These are phyloP conservation scores for Podospora sp. DNA, from an alignment of 495 filamentous ascomycete species.

Conservation along the genomic window DNA sequence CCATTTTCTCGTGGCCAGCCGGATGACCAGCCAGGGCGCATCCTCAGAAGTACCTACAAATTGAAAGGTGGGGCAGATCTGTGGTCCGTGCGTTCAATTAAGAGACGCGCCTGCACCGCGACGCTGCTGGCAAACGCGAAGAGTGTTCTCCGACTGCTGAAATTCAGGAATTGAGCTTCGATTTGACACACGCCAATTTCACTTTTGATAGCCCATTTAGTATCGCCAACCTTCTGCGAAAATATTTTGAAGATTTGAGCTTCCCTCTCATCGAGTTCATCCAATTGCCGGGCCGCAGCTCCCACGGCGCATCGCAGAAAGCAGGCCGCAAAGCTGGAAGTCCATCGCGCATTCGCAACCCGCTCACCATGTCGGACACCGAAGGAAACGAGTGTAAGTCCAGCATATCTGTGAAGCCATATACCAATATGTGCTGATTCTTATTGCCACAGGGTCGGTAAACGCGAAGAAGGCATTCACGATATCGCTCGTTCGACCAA, in stretches of 20 bases:
- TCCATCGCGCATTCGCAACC: neutral
- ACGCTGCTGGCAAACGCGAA: slow-evolving; percentile 16
- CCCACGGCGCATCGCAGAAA: neutral
- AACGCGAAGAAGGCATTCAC: slow-evolving; percentile 73
- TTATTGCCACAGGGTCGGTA: slow-evolving; percentile 62
- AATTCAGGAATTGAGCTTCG: neutral
- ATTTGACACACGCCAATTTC: neutral
- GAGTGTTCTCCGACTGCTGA: neutral
- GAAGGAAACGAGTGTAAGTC: slow-evolving; percentile 29
- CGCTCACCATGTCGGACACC: slow-evolving; percentile 22
- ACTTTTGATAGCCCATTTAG: neutral
- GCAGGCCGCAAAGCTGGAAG: neutral
- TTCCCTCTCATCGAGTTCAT: neutral
- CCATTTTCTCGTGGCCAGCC: neutral
- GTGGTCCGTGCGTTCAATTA: slow-evolving; percentile 28
- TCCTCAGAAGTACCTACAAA: neutral
- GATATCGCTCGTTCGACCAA: slow-evolving; percentile 68
- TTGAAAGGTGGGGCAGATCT: neutral
- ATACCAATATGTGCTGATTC: neutral
- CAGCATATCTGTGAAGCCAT: neutral
- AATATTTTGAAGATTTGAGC: neutral
- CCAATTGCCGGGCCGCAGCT: neutral
- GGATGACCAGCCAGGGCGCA: neutral
- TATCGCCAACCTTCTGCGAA: neutral
- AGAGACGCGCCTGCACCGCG: slow-evolving; percentile 20